Conservation (phyloP, 1,139 yeast species). For the Candida gigantensis region DNA sequence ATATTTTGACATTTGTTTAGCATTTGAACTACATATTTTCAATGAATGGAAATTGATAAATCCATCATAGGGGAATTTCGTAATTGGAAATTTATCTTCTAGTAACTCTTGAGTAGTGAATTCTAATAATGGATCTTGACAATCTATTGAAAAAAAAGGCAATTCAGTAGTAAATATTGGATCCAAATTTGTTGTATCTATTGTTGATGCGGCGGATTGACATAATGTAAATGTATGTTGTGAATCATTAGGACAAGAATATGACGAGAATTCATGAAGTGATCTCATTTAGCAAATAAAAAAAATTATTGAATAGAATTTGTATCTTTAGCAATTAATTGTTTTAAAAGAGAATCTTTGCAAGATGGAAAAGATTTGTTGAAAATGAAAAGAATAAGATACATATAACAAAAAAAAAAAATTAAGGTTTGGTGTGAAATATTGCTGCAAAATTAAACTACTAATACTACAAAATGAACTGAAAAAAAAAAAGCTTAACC, state of each 20-base stretch:
- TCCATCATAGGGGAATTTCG: conserved; percentile 32
- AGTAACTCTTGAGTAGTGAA: conserved; percentile 24
- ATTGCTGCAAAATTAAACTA: too few relatives aligned
- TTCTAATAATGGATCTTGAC: conserved; percentile 18
- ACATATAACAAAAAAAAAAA: too few relatives aligned
- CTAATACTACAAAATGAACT: too few relatives aligned
- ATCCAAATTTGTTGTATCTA: conserved; percentile 6
- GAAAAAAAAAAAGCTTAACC: too few relatives aligned
- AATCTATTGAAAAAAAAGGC: conserved; percentile 25
- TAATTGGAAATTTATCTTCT: conserved; percentile 21
- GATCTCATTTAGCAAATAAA: conserved; percentile 5
- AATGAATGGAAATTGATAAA: conserved; percentile 34
- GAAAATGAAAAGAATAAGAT: too few relatives aligned
- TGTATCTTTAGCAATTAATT: too few relatives aligned
- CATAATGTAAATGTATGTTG: conserved; percentile 6
- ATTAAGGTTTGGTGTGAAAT: too few relatives aligned
- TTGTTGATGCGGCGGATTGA: conserved; percentile 9
- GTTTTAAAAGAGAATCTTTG: too few relatives aligned
- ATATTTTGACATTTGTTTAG: conserved; percentile 60
- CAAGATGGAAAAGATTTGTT: too few relatives aligned
- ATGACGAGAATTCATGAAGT: conserved; percentile 1
- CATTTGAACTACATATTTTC: conserved; percentile 51
- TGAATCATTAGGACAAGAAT: conserved; percentile 7
- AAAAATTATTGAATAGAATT: too few relatives aligned
- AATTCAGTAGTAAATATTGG: conserved; percentile 16